Conservation (phyloP, 495 filamentous ascomycete genomes). For the Penicillium ochrochloron region DNA sequence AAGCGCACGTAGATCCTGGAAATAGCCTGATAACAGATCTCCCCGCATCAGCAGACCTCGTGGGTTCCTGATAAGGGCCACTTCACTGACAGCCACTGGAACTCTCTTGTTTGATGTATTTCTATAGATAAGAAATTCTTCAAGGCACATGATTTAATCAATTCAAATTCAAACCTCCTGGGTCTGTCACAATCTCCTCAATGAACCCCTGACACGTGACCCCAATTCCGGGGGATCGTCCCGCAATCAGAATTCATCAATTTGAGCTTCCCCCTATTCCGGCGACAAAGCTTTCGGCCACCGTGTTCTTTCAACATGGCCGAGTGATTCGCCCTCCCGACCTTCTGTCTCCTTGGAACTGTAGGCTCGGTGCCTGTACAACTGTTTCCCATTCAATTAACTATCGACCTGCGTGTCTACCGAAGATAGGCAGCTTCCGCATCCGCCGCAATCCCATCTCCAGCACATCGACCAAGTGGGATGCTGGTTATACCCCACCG, state of each 20-base stretch:
- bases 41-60: not conserved
- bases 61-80: conserved; percentile 1
- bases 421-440: conserved; percentile 4
- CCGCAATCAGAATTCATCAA: conserved; percentile 20
- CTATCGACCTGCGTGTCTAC: not conserved
- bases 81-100: not conserved
- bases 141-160: not conserved
- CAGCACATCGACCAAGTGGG: conserved; percentile 11
- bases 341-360: not conserved
- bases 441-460: not conserved
- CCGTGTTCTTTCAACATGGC: conserved; percentile 30
- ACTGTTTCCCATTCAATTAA: not conserved
- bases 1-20: conserved; percentile 11
- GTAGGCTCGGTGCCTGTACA: conserved; percentile 6
- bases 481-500: conserved; percentile 30
- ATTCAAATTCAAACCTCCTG: not conserved
- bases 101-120: too few species aligned
- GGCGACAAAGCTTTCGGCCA: conserved; percentile 25
- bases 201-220: conserved; percentile 30
- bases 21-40: conserved; percentile 8
- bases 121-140: not conserved
- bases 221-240: conserved; percentile 25
- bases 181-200: not conserved
- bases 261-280: conserved; percentile 30
- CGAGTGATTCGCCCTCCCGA: conserved; percentile 1